Percentiles rank a stretch among this genome's conserved stretches.
Evolutionary conservation across 1,139 yeast species (phyloP).

Genomic region (Candida tetrigidarum): DNA sequence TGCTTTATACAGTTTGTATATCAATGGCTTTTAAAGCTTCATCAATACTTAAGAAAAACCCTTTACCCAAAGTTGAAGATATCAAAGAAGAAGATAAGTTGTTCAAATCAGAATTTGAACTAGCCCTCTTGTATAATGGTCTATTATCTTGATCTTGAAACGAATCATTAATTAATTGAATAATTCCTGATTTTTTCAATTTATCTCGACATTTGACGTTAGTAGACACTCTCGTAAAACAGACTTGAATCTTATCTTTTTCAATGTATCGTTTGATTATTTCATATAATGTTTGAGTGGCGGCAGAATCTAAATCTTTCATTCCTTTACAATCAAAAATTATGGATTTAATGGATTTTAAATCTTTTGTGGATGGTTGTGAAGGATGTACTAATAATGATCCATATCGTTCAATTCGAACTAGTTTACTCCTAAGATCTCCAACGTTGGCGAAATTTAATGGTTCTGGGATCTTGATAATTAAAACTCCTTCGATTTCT

Average conservation of each 20-base stretch:
- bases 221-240: conserved; percentile 32
- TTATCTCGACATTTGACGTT: conserved; percentile 23
- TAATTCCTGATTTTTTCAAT: conserved; percentile 29
- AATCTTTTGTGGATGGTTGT: conserved; percentile 31
- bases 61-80: conserved; percentile 32
- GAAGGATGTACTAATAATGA: conserved; percentile 80
- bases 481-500: conserved; percentile 82
- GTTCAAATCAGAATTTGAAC: conserved; percentile 6
- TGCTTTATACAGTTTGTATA: conserved; percentile 8
- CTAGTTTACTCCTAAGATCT: conserved; percentile 74
- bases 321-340: conserved; percentile 41
- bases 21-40: conserved; percentile 29
- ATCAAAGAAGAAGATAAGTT: conserved; percentile 6
- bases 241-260: conserved; percentile 24
- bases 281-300: conserved; percentile 36
- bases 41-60: conserved; percentile 38
- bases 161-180: conserved; percentile 24
- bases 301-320: conserved; percentile 35
- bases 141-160: conserved; percentile 13
- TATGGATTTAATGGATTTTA: conserved; percentile 27
- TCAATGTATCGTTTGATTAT: conserved; percentile 26
- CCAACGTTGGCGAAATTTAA: conserved; percentile 88
- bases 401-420: conserved; percentile 82
- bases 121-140: conserved; percentile 4
- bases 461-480: conserved; percentile 90